phyloP scores from a whole-genome alignment of 164 flowering plant genomes.

The Echeveria elegans region DNA sequence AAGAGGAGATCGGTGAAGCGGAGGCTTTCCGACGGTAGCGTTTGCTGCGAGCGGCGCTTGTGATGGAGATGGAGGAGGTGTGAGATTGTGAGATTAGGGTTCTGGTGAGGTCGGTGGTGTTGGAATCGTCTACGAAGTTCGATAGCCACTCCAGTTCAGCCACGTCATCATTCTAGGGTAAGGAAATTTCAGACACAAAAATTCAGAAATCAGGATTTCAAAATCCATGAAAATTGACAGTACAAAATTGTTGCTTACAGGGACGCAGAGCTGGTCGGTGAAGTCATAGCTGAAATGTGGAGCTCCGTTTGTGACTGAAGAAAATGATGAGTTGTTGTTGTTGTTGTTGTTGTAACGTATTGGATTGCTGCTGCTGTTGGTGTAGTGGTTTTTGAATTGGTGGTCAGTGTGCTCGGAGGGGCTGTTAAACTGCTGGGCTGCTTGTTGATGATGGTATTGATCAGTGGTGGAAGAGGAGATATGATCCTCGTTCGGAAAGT shows the following conservation, averaged over 20 bases:
- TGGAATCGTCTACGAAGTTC: slow-evolving; percentile 52
- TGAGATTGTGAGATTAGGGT: slow-evolving; percentile 14
- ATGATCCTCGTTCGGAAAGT: slow-evolving; percentile 30
- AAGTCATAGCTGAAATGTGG: slow-evolving; percentile 16
- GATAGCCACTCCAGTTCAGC: slow-evolving; percentile 74
- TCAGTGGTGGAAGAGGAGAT: slow-evolving; percentile 18
- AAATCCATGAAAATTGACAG: not conserved
- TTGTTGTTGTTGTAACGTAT: not conserved
- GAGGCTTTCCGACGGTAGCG: slow-evolving; percentile 16
- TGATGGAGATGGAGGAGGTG: slow-evolving; percentile 20
- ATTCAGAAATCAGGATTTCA: not conserved
- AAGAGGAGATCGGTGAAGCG: not conserved
- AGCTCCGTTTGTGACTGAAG: not conserved
- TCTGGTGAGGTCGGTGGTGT: slow-evolving; percentile 18
- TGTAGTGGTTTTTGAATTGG: not conserved
- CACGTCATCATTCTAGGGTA: slow-evolving; percentile 37
- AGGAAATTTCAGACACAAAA: not conserved
- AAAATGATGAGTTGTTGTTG: not conserved
- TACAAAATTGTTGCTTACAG: slow-evolving; percentile 17
- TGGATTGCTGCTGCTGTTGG: not conserved
- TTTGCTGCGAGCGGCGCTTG: slow-evolving; percentile 32
- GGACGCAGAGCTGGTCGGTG: slow-evolving; percentile 38
- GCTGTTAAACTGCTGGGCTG: not conserved
- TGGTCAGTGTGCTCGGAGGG: not conserved
- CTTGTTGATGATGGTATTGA: not conserved